phyloP scores from a whole-genome alignment of 2,329 filamentous ascomycete species.

The Diaporthe sp. region DNA sequence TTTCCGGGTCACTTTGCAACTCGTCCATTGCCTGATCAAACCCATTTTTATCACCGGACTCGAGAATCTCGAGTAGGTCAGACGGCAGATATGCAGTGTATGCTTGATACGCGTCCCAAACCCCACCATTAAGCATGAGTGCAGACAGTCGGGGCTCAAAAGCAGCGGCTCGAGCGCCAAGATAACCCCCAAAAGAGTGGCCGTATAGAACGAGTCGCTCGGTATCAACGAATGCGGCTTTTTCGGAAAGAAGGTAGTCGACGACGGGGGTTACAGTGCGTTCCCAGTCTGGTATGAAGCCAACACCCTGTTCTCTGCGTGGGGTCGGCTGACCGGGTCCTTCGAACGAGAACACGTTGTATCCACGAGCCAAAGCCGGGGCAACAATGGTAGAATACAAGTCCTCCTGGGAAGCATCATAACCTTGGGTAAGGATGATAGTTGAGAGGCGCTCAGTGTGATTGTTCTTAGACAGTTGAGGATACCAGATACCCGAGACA shows the following conservation, averaged over 20 bases:
- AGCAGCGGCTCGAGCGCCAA: conserved; percentile 53
- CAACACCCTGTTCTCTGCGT: conserved; percentile 51
- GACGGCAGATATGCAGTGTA: background rate
- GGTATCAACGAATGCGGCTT: conserved; percentile 43
- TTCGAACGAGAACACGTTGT: conserved; percentile 57
- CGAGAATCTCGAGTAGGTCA: background rate
- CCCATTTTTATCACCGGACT: background rate
- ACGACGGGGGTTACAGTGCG: conserved; percentile 51
- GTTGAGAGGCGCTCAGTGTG: background rate
- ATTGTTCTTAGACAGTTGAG: background rate
- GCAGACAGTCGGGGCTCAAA: conserved; percentile 55
- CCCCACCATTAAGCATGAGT: conserved; percentile 50
- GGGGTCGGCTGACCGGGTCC: conserved; percentile 56
- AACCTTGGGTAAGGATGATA: conserved; percentile 39
- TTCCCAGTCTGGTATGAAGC: conserved; percentile 57
- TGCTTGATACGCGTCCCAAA: conserved; percentile 35
- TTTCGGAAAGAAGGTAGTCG: conserved; percentile 45
- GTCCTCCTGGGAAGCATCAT: conserved; percentile 51
- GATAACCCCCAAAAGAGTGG: conserved; percentile 52
- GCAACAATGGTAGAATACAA: conserved; percentile 44
- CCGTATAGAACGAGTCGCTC: conserved; percentile 50
- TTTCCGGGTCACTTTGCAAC: background rate
- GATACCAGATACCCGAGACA: conserved; percentile 33
- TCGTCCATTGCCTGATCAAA: background rate
- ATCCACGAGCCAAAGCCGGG: conserved; percentile 50